Evolutionary conservation across 2,329 filamentous ascomycete genomes (phyloP).

Genomic region (Aspergillus unguis): DNA sequence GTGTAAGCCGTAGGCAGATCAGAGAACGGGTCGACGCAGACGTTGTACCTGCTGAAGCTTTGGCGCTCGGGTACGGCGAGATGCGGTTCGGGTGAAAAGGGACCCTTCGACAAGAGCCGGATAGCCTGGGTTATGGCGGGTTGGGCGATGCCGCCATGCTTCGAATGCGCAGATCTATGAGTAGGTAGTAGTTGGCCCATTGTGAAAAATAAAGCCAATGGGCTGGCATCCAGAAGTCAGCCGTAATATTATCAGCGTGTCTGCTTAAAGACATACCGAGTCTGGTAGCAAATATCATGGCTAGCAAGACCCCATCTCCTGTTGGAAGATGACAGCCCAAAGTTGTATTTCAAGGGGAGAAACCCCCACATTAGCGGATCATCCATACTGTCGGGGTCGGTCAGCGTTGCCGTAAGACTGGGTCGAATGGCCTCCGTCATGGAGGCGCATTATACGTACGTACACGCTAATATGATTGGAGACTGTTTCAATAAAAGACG

Average conservation of each 20-base stretch:
- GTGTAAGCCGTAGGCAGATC: conserved; percentile 42
- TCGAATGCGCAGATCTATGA: conserved; percentile 74
- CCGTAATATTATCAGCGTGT: neutral
- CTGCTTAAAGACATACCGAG: conserved; percentile 56
- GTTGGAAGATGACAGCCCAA: conserved; percentile 62
- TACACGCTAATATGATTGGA: conserved; percentile 89
- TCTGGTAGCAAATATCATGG: conserved; percentile 92
- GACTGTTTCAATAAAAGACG: conserved; percentile 50
- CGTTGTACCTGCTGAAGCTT: conserved; percentile 38
- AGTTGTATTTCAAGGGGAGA: conserved; percentile 69
- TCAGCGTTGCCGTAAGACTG: conserved; percentile 24
- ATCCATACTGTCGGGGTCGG: conserved; percentile 65
- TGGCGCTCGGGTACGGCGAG: conserved; percentile 33
- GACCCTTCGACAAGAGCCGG: conserved; percentile 69
- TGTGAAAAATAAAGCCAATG: conserved; percentile 74
- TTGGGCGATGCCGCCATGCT: conserved; percentile 81
- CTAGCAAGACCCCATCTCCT: conserved; percentile 87
- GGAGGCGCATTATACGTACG: conserved; percentile 45
- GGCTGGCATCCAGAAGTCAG: conserved; percentile 44
- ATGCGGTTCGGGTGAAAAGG: conserved; percentile 53
- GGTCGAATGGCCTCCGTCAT: conserved; percentile 16
- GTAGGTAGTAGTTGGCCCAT: conserved; percentile 87
- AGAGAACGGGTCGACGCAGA: conserved; percentile 48
- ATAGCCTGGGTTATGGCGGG: conserved; percentile 83
- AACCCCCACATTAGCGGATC: conserved; percentile 94